Conservation (phyloP, 2,329 filamentous ascomycete genomes). For the Uncinocarpus reesii region DNA sequence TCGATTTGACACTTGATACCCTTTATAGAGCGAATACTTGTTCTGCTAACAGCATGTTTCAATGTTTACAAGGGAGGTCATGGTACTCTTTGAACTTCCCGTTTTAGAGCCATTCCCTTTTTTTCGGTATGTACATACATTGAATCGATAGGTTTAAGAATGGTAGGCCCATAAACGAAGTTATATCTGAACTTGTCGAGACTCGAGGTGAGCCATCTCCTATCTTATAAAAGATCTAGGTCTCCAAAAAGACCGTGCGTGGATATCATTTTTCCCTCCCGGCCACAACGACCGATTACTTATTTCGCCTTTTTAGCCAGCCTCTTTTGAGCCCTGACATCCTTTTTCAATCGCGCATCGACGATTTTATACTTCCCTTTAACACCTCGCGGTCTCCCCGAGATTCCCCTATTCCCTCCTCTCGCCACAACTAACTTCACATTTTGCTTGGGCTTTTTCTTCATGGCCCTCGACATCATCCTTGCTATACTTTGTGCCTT, state of each 20-base stretch:
- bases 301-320: conserved; percentile 60
- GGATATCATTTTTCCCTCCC: background rate
- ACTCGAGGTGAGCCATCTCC: too few relatives aligned
- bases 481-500: conserved; percentile 77
- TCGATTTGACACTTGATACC: background rate
- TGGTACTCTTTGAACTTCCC: too few relatives aligned
- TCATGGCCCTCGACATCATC: conserved; percentile 68
- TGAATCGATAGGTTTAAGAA: too few relatives aligned
- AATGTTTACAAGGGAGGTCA: background rate
- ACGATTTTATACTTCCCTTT: conserved; percentile 98
- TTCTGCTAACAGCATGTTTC: too few relatives aligned
- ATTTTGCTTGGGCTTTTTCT: conserved; percentile 74
- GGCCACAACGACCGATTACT: conserved; percentile 8
- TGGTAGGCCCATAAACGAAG: too few relatives aligned
- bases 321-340: conserved; percentile 78
- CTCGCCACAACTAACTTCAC: conserved; percentile 83
- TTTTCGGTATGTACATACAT: too few relatives aligned
- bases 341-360: conserved; percentile 91
- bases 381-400: conserved; percentile 77
- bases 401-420: conserved; percentile 72
- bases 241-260: background rate
- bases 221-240: too few relatives aligned
- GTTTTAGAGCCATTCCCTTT: too few relatives aligned
- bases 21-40: background rate
- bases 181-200: too few relatives aligned